Base-by-base conservation (phyloP, 1,284 basidiomycete genomes). In the Rhodotorula sp. region DNA sequence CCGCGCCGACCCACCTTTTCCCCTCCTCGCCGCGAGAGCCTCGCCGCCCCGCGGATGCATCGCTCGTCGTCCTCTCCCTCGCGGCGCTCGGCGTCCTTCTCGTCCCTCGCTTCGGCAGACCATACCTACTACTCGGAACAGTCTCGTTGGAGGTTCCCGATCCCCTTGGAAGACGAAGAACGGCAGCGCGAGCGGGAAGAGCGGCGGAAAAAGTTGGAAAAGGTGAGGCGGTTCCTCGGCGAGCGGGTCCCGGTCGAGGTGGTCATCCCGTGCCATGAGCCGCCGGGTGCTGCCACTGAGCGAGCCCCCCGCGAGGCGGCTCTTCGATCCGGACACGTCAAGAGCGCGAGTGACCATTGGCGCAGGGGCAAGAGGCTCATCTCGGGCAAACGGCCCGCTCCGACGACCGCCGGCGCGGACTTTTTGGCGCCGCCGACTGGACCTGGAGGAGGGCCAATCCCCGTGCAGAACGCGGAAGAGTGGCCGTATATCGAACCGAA, bases 171-270 rank as follows among this genome's bases (percentile, higher is more conserved):
- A 43, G 46, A 60, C n/a, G 60, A 58, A 15, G 16, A n/a, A 21
- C 52, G 48, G 46, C 23, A 43, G 1, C 39, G 52, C 34, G 62
- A 65, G 54, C 56, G 70, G 5, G 66, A 68, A 1, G 67, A 70
- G 52, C 61, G 71, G 8, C 16, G 68, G n/a, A 31, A 43, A 14
- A 73, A 69, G 59, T 46, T 73, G 18, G 71, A 69, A n/a, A 73
- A 73, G 56, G 67, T 73, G 4, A n/a, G 65, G 6, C 43, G 71
- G 20, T 46, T 73, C 21, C 62, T 73, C n/a, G 71, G 71, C n/a
- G 71, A 73, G 49, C 51, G 68, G 1, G 71, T 73, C 0, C 71
- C 71, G 21, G 39, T 64, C 7, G 62, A 39, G 16, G 51, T 73
- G 7, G 68, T 69, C 10, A 65, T 73, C 23, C 21, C 16, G 3